These are phyloP conservation scores for Tremella mesenterica DNA, from an alignment of 768 basidiomycete species.

Conservation along the genomic window DNA sequence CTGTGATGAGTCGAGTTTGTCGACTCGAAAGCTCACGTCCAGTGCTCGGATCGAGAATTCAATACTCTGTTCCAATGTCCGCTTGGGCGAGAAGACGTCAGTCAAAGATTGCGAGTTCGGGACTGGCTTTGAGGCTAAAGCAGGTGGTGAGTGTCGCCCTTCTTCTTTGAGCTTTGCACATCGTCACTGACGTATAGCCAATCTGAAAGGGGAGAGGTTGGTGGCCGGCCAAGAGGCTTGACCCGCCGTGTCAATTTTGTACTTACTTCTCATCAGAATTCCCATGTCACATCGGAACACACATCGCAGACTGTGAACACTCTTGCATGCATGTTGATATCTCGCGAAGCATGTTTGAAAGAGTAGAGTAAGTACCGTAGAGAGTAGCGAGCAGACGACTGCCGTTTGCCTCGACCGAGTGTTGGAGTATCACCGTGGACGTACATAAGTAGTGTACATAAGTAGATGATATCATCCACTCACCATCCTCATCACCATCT, in stretches of 20 bases:
- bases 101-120: conserved; percentile 46
- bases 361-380: too few species aligned
- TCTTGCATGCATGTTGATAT: too few species aligned
- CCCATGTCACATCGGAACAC: too few species aligned
- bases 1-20: background rate
- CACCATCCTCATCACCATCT: too few species aligned
- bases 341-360: too few species aligned
- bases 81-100: conserved; percentile 42
- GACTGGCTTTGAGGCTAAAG: conserved; percentile 39
- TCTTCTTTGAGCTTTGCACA: background rate
- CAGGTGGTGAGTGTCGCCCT: conserved; percentile 39
- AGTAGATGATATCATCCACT: too few species aligned
- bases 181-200: conserved; percentile 12
- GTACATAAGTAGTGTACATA: too few species aligned
- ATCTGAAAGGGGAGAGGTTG: conserved; percentile 32
- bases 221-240: conserved; percentile 31
- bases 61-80: conserved; percentile 42
- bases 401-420: too few species aligned
- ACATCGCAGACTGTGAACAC: too few species aligned
- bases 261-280: background rate
- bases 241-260: background rate
- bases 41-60: conserved; percentile 44
- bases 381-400: too few species aligned
- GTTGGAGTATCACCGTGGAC: too few species aligned
- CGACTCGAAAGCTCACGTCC: too few species aligned